Base-by-base conservation (phyloP, 2,329 filamentous ascomycete species). In the Ambrosiella xylebori region DNA sequence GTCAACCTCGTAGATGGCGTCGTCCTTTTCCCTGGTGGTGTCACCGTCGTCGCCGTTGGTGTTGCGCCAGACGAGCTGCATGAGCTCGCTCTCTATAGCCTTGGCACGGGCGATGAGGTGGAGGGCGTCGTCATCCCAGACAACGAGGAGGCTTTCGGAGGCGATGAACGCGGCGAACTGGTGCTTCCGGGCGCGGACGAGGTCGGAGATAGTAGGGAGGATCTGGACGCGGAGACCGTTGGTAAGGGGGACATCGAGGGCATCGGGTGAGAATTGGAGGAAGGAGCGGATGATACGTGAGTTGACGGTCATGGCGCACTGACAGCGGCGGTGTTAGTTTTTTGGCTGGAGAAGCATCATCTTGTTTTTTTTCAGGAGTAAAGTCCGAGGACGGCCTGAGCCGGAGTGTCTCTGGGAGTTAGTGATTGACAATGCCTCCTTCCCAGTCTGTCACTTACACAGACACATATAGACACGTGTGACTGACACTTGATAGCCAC, bases 141-240 rank as follows among this genome's bases (percentile, higher is more conserved):
- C 85, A 1, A 91, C 73, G 1, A 93, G 72, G 4, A 90, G 72
- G 3, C 80, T 79, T 61, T 86, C 82, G 0, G 78, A 79, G 1
- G 84, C 81, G 47, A 91, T 76, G 66, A 91, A 90, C 7, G 87
- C 86, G 11, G 86, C 86, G 63, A 85, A 89, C 66, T 91, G 86
- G 66, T 88, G 80, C 67, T 88, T 90, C 60, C 86, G 77, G 4
- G 85, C 85, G 45, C 80, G 75, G 0, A 81, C 76, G 3, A 89
- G 74, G 65, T 88, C 84, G 13, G 84, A 78, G 51, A 89, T 77
- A 0, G 80, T 84, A 0, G 84, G 84, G 8, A 89, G 69, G 61
- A 90, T 84, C 68, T 89, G 86, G 13, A 89, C 79, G 41, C 83
- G 78, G n/a, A 88, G 77, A 17, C 85, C 85, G 66, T 89, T 87